Conservation (phyloP, 2,329 filamentous ascomycete species). For the Ophiocordyceps sinensis region DNA sequence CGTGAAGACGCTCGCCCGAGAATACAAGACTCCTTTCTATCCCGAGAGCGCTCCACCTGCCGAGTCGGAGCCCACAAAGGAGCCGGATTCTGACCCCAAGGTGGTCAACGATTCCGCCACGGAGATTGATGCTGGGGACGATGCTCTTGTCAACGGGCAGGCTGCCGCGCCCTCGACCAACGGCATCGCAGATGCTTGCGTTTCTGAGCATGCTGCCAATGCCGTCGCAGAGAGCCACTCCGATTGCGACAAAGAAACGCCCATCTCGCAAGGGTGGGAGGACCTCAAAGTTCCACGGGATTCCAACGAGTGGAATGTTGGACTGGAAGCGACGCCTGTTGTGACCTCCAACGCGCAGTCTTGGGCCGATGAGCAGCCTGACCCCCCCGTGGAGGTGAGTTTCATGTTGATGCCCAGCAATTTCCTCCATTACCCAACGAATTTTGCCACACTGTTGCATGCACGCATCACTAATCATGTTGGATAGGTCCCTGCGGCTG, state of each 20-base stretch:
- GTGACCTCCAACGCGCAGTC: constrained; percentile 43
- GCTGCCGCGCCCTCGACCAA: constrained; percentile 21
- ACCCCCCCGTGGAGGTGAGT: constrained; percentile 30
- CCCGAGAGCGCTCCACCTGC: constrained; percentile 15
- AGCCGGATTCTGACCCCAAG: constrained; percentile 45
- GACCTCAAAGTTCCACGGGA: constrained; percentile 54
- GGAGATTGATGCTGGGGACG: constrained; percentile 42
- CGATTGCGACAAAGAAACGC: constrained; percentile 35
- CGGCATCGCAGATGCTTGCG: constrained; percentile 33
- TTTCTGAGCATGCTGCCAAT: constrained; percentile 39
- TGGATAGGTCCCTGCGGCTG: constrained; percentile 17
- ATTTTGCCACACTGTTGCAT: background rate
- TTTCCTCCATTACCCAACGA: background rate
- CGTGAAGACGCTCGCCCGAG: constrained; percentile 29
- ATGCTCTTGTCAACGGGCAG: constrained; percentile 25
- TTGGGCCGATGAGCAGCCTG: constrained; percentile 71
- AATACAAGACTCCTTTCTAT: constrained; percentile 33
- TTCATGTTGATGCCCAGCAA: too few species aligned
- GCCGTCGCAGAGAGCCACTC: constrained; percentile 51
- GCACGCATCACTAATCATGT: constrained; percentile 1
- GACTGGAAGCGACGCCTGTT: constrained; percentile 45
- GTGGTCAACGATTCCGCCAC: constrained; percentile 51
- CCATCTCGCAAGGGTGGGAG: constrained; percentile 56
- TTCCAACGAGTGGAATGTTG: constrained; percentile 58
- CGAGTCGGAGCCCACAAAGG: constrained; percentile 19